Evolutionary conservation across 2,329 filamentous ascomycete species (phyloP), one percentile per base, ranked within the genome.

Genomic region (Bipolaris oryzae): DNA sequence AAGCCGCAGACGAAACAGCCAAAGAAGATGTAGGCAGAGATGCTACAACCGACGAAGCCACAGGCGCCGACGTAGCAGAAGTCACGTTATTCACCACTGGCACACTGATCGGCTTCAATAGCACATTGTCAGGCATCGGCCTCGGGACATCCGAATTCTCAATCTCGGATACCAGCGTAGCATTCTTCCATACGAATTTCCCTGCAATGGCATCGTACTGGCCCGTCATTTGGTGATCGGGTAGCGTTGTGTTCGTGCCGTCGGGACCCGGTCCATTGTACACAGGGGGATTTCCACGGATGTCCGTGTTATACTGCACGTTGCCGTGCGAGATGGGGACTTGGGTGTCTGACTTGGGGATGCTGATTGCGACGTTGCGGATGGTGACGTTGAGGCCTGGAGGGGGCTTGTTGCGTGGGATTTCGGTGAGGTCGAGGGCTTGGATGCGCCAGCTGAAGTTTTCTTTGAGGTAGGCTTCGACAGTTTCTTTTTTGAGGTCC

Each of bases 391-490:
- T 73, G 20, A 74, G 62, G n/a, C 69, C 71, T 2, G 54, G 44
- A 4, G 71, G 70, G 1, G 71, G 64, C 11, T 63, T 65, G 33
- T 59, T 59, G 1, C 67, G 66, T 15, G 69, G 66, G 7, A 74
- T 74, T 38, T 74, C 70, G 9, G 58, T 66, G 25, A 60, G 68
- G 41, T 73, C 70, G 7, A 71, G 38, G 16, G 66, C 67, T 44
- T 73, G 70, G 35, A 74, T 71, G 34, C 70, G 62, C 72, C 72
- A 74, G 49, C 62, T 62, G 50, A 74, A 73, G 39, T 74, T 61
- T 4, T 59, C 53, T 20, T 73, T 66, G 2, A 74, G 59, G 31
- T 69, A 74, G 15, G 61, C 64, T 9, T 57, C 49, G 1, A 74
- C 70, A 0, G 55, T 58, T 6, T 53, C 58, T 20, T 68, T 65